Conservation (phyloP, 2,329 filamentous ascomycete species). For the Botrytis deweyae region DNA sequence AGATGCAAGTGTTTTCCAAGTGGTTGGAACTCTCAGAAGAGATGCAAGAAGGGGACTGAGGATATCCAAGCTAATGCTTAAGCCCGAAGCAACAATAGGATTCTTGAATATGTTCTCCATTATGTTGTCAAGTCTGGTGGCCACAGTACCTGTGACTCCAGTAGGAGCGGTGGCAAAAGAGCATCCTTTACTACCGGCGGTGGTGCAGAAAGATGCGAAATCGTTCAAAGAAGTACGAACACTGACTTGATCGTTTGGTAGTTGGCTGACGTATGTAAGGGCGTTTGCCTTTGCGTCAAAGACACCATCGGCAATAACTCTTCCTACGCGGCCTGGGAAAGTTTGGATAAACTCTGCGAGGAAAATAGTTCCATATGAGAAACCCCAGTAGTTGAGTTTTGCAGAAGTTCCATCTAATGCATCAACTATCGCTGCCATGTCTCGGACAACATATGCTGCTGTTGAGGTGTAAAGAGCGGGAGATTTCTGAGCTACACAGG, state of each 20-base stretch:
- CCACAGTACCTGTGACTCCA: background rate
- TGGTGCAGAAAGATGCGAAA: conserved; percentile 23
- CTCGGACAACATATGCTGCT: conserved; percentile 27
- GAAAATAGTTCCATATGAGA: conserved; percentile 49
- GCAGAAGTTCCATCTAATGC: background rate
- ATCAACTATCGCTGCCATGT: conserved; percentile 28
- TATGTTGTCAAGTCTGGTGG: background rate
- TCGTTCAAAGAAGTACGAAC: conserved; percentile 24
- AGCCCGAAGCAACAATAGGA: conserved; percentile 4
- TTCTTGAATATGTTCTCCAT: background rate
- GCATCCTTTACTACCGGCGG: conserved; percentile 19
- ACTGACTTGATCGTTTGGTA: conserved; percentile 26
- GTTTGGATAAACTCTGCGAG: conserved; percentile 46
- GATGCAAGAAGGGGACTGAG: background rate
- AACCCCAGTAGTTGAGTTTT: conserved; percentile 49
- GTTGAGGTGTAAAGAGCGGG: conserved; percentile 27
- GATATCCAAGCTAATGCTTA: background rate
- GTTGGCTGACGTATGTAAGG: conserved; percentile 23
- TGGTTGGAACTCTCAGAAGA: conserved; percentile 16
- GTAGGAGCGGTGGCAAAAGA: conserved; percentile 8
- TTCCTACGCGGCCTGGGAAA: conserved; percentile 44
- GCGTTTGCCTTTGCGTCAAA: conserved; percentile 44
- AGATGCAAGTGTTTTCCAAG: conserved; percentile 9
- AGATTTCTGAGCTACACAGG: conserved; percentile 25
- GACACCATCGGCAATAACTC: conserved; percentile 40